Base-by-base conservation (phyloP, 176 grass and related monocot species). In the Sorghum bicolor region DNA sequence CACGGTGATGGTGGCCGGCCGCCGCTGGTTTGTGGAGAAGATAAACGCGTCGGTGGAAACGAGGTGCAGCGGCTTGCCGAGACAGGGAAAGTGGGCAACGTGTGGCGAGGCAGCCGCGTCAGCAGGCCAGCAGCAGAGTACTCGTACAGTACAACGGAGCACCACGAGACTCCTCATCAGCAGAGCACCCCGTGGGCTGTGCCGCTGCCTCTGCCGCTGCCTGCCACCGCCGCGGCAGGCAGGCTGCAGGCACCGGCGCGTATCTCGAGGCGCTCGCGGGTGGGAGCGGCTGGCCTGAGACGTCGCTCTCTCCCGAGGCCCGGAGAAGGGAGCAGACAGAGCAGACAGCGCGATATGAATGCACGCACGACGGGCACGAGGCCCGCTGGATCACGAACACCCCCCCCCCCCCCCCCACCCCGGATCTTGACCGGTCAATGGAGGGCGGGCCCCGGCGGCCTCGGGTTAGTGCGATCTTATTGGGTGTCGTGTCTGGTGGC, bases 361-460 rank as follows among this genome's bases (percentile, higher is more conserved):
- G 68, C 37, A 8, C 20, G 67, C 68, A 26, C 67, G 34, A 30
- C 22, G 52, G 53, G 29, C 30, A 33, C 64, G 66, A 43, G 68
- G 19, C 37, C 65, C 10, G 69, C 69, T 24, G 28, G 43, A 74
- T 74, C n/a, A n/a, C n/a, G n/a, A n/a, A n/a, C n/a, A n/a, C n/a
- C n/a, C n/a, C n/a, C n/a, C n/a, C n/a, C n/a, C n/a, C n/a, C n/a
- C n/a, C n/a, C n/a, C n/a, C 74, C 74, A 24, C 33, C 33, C 5
- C 55, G 55, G 55, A 77, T 61, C 74, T 77, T 77, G 74, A 77
- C 53, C 33, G 33, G 75, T 62, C 75, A 77, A 77, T 28, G 5
- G 0, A n/a, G 4, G 5, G 48, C 33, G 45, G 30, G 2, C 71
- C 26, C 10, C 17, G 10, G 25, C 17, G 10, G 25, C 17, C 47